Evolutionary conservation across 768 basidiomycete genomes (phyloP).

Genomic region (Lactarius pseudohatsudake): DNA sequence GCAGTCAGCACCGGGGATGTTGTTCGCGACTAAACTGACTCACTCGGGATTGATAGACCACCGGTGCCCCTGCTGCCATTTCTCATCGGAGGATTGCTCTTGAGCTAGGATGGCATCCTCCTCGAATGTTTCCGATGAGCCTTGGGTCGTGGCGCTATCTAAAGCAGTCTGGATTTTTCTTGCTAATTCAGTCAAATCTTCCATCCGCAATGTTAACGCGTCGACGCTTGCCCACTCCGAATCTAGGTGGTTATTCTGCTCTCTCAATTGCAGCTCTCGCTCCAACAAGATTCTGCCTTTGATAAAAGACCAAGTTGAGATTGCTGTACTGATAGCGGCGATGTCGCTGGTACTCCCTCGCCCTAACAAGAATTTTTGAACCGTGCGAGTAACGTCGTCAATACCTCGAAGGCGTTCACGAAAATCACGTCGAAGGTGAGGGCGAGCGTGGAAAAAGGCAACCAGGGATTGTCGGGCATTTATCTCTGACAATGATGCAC

Average conservation of each 20-base stretch:
- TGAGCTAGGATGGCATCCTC: constrained; percentile 29
- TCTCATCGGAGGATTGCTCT: constrained; percentile 28
- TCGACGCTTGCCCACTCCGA: constrained; percentile 61
- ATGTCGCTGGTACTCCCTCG: constrained; percentile 69
- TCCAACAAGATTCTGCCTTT: constrained; percentile 54
- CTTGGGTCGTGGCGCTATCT: constrained; percentile 27
- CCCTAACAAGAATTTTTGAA: constrained; percentile 72
- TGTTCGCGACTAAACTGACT: constrained; percentile 22
- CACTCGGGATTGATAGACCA: constrained; percentile 71
- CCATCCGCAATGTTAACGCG: constrained; percentile 52
- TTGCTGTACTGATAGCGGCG: constrained; percentile 58
- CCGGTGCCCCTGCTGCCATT: constrained; percentile 39
- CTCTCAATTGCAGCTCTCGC: constrained; percentile 47
- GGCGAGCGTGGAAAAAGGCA: constrained; percentile 59
- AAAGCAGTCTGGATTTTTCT: constrained; percentile 51
- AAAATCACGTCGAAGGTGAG: constrained; percentile 66
- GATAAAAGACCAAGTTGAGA: constrained; percentile 58
- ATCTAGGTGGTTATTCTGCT: constrained; percentile 29
- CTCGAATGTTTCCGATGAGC: constrained; percentile 28
- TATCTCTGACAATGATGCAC: constrained; percentile 72
- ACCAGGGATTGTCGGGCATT: constrained; percentile 75
- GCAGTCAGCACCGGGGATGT: not conserved
- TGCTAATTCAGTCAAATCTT: constrained; percentile 52
- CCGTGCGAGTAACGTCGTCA: constrained; percentile 72
- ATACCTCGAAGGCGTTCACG: constrained; percentile 51